phyloP scores from a whole-genome alignment of 768 basidiomycete species.

The Mycena belliarum region DNA sequence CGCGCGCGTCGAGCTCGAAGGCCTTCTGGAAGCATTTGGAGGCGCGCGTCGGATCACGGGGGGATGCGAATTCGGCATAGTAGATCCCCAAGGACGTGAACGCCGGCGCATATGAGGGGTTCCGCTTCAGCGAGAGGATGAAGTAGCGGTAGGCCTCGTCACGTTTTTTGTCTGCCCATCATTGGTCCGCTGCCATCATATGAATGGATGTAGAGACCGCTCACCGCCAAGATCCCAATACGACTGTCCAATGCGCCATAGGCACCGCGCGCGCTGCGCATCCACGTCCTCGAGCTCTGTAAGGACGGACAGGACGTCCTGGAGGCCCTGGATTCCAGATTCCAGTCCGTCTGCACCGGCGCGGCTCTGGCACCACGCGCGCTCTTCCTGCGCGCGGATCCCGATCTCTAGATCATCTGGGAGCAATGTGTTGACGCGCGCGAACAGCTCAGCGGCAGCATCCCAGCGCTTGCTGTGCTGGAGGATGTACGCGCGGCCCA shows the following conservation, averaged over 20 bases:
- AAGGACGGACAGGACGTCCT: conserved; percentile 46
- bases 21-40: conserved; percentile 98
- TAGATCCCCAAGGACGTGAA: conserved; percentile 93
- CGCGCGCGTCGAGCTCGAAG: conserved; percentile 91
- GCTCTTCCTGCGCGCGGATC: conserved; percentile 75
- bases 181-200: conserved; percentile 5
- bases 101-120: conserved; percentile 79
- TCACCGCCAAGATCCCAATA: conserved; percentile 73
- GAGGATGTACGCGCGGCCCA: conserved; percentile 75
- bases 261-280: conserved; percentile 70
- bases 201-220: conserved; percentile 22
- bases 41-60: conserved; percentile 81
- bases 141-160: conserved; percentile 78
- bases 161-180: conserved; percentile 41
- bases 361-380: conserved; percentile 81
- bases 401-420: conserved; percentile 47
- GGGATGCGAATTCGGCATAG: conserved; percentile 69
- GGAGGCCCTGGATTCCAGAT: conserved; percentile 48
- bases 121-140: conserved; percentile 76
- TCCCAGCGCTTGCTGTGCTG: conserved; percentile 66
- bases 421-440: conserved; percentile 50
- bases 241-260: conserved; percentile 83
- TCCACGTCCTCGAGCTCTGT: conserved; percentile 47
- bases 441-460: conserved; percentile 65
- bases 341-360: conserved; percentile 46